Base-by-base conservation (phyloP, 78 protist species). In the Dictyostelium purpureum region DNA sequence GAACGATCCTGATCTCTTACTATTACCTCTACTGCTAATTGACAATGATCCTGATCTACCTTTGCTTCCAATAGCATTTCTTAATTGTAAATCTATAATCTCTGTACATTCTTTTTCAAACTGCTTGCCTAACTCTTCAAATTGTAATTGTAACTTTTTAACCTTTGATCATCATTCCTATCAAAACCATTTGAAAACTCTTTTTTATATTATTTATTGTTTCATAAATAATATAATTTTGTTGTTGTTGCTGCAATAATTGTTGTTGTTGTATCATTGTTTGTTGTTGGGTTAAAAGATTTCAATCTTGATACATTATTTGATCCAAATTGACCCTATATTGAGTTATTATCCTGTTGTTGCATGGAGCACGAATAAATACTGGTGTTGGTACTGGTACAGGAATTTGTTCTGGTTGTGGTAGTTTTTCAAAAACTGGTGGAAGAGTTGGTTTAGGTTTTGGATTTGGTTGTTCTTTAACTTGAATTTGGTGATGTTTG, bases 381-480 rank as follows among this genome's bases (percentile, higher is more conserved):
- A 85, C 92, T 1, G 94, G 88, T 40, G 80, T 66, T 37, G 94
- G 87, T 24, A 73, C 82, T 2, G 94, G 94, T 6, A 81, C 82
- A 1, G 78, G 94, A 3, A 66, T 75, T 31, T 47, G 83, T 35
- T 69, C 57, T 18, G 51, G 47, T 38, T 65, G 82, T 33, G 89
- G 77, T 42, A 51, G 79, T 52, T 56, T 66, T 14, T 63, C 31
- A 24, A 57, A 35, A 18, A 73, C 75, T 28, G 82, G 80, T 51
- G 92, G 92, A 61, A 76, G 82, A 35, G 40, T 33, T 38, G 61
- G 81, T 3, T 57, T 11, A 26, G 82, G 83, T 73, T 77, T 70
- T 3, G 57, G 82, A 19, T 85, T 85, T 31, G 90, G 92, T 85
- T 28, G 57, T 10, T 73, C 82, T 33, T 43, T 77, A 10, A 74